Percentiles rank a stretch among this genome's conserved stretches.
Conservation (phyloP, 177 flowering plant species). For the Vitis hybrid region DNA sequence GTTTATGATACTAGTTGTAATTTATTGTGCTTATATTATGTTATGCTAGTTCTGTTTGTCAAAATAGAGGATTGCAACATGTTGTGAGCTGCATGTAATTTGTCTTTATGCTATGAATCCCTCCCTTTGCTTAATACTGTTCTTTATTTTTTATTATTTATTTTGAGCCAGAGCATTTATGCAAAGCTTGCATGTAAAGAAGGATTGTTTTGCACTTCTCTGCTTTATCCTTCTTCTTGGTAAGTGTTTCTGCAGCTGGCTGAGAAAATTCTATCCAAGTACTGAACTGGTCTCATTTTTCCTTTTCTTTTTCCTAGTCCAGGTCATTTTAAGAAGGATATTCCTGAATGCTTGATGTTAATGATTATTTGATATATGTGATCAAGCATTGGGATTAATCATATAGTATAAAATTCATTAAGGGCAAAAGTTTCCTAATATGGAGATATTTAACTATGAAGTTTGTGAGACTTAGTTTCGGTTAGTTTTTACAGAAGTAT, state of each 20-base stretch:
- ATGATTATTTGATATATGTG: not conserved
- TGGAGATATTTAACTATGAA: not conserved
- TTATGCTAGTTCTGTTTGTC: too few relatives aligned
- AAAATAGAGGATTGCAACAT: not conserved
- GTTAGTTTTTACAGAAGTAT: not conserved
- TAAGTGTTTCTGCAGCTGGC: conserved; percentile 24
- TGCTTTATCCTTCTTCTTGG: conserved; percentile 74
- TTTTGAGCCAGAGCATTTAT: not conserved
- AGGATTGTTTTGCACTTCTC: conserved; percentile 87
- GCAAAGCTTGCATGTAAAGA: conserved; percentile 64
- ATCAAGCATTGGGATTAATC: not conserved
- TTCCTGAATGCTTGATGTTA: not conserved
- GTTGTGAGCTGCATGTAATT: too few relatives aligned
- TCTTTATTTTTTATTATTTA: too few relatives aligned
- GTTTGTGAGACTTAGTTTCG: not conserved
- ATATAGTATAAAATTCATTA: not conserved
- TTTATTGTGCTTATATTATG: too few relatives aligned
- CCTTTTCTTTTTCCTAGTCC: not conserved
- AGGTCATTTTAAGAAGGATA: not conserved
- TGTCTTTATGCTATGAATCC: too few relatives aligned
- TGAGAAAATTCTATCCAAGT: not conserved
- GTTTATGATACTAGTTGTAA: too few relatives aligned
- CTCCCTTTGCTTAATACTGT: too few relatives aligned
- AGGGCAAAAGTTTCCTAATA: not conserved
- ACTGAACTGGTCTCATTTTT: not conserved